Conservation (phyloP, 2,329 filamentous ascomycete species). For the Waltergamsia citrina region DNA sequence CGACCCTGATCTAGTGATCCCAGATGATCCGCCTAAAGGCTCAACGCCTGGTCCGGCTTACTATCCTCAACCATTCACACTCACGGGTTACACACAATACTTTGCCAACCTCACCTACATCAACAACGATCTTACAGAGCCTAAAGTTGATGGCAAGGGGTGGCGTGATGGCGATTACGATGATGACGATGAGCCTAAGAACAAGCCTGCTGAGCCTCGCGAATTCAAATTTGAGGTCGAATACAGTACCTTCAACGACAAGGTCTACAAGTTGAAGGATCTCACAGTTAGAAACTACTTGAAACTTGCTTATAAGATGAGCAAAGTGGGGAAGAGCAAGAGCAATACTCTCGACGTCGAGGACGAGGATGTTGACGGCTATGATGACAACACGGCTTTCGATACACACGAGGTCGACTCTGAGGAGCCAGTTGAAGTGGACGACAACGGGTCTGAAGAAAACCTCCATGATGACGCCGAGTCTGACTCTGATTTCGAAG, state of each 20-base stretch:
- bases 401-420: conserved; percentile 9
- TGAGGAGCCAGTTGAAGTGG: conserved; percentile 5
- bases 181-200: conserved; percentile 41
- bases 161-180: conserved; percentile 59
- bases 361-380: conserved; percentile 14
- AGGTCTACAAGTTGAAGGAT: conserved; percentile 66
- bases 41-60: conserved; percentile 82
- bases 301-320: conserved; percentile 68
- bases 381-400: conserved; percentile 13
- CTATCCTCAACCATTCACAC: conserved; percentile 70
- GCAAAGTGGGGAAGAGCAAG: conserved; percentile 11
- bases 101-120: conserved; percentile 88
- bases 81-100: conserved; percentile 79
- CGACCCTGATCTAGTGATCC: conserved; percentile 54
- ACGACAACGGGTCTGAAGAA: conserved; percentile 18
- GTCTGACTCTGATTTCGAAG: conserved; percentile 6
- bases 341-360: conserved; percentile 16
- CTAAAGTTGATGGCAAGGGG: conserved; percentile 21
- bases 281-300: conserved; percentile 78
- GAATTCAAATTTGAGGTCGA: conserved; percentile 71
- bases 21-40: conserved; percentile 61
- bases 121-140: conserved; percentile 57
- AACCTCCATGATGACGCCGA: conserved; percentile 11
- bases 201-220: conserved; percentile 45
- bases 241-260: conserved; percentile 75